These are phyloP conservation scores for Cucurbita pepo DNA, from an alignment of 306 rosid genomes.

Conservation along the genomic window DNA sequence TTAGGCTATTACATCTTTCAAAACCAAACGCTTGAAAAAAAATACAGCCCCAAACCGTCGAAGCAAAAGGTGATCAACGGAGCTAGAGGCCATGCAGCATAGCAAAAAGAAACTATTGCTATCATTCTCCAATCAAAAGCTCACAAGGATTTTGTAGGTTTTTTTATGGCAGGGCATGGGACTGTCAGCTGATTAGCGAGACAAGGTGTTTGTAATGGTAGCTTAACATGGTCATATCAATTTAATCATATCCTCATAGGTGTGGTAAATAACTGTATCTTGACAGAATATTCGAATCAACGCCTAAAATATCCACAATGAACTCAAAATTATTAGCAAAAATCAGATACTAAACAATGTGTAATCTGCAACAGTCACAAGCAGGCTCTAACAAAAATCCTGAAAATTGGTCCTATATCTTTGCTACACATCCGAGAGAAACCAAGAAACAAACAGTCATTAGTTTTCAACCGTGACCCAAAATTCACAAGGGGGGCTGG, in stretches of 20 bases:
- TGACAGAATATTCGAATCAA: background rate
- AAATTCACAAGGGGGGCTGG: background rate
- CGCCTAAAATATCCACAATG: background rate
- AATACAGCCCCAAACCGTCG: background rate
- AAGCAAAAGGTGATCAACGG: background rate
- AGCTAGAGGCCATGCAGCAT: background rate
- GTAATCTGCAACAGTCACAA: background rate
- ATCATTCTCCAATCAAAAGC: background rate
- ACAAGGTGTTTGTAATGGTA: background rate
- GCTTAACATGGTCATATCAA: background rate
- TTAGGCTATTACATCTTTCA: too few relatives aligned
- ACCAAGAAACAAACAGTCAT: background rate
- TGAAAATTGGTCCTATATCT: background rate
- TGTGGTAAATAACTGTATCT: background rate
- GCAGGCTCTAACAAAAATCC: background rate
- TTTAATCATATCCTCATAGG: background rate
- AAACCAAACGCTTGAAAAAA: background rate
- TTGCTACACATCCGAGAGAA: background rate
- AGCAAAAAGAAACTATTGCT: background rate
- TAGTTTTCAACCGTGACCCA: background rate
- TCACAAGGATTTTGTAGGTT: background rate
- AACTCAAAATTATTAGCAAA: background rate
- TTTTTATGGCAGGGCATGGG: background rate
- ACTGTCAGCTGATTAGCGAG: background rate
- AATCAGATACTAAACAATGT: background rate